These are phyloP conservation scores for Geum urbanum DNA, from an alignment of 306 rosid genomes.

Conservation along the genomic window DNA sequence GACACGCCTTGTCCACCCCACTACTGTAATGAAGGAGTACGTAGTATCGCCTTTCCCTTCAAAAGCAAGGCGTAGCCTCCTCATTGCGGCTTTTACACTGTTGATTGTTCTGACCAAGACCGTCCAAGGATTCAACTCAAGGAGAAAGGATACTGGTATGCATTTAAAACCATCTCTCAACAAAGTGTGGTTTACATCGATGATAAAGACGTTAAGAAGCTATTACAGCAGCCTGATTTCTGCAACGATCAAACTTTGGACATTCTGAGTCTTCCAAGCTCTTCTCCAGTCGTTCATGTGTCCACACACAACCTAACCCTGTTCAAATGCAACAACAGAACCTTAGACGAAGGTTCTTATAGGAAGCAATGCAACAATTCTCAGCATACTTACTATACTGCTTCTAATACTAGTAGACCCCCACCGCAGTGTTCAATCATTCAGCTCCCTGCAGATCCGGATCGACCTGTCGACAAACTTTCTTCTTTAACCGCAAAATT, in stretches of 20 bases:
- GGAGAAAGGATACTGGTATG: not conserved
- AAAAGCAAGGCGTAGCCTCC: accelerated
- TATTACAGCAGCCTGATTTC: no score
- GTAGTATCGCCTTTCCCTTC: accelerated
- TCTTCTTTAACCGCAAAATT: not conserved
- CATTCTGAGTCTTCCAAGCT: not conserved
- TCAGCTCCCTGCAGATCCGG: not conserved
- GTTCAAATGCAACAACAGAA: not conserved
- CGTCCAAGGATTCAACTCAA: not conserved
- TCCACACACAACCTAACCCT: not conserved
- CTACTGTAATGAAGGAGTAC: accelerated
- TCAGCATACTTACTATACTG: not conserved
- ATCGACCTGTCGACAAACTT: accelerated
- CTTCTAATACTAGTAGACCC: not conserved
- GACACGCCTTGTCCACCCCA: not conserved
- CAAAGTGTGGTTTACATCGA: accelerated
- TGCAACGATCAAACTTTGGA: no score
- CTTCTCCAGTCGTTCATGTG: accelerated
- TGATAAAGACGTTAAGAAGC: no score
- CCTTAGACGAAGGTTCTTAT: accelerated
- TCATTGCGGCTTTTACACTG: not conserved
- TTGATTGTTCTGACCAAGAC: accelerated
- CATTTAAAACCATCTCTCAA: accelerated
- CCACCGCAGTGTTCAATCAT: not conserved
- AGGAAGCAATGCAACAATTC: accelerated